These are phyloP conservation scores for Cryptococcus floricola DNA, from an alignment of 1,284 basidiomycete species.

Conservation along the genomic window DNA sequence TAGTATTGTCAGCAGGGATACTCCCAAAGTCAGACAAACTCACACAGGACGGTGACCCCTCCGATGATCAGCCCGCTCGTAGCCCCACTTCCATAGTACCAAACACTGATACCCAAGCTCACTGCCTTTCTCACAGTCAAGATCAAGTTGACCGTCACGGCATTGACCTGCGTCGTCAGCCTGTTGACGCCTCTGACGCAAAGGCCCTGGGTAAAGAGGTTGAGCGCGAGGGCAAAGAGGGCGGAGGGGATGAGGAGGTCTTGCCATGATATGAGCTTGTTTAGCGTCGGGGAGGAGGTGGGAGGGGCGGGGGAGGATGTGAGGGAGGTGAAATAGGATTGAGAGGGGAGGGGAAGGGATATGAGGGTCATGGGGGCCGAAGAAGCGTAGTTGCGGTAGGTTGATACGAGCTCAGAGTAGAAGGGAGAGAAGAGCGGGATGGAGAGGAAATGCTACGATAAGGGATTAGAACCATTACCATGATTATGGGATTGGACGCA, in stretches of 20 bases:
- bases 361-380: slow-evolving; percentile 36
- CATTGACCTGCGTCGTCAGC: slow-evolving; percentile 67
- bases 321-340: neutral
- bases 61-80: slow-evolving; percentile 38
- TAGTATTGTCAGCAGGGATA: slow-evolving; percentile 1
- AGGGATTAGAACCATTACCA: neutral
- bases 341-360: slow-evolving; percentile 13
- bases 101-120: slow-evolving; percentile 63
- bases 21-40: slow-evolving; percentile 5
- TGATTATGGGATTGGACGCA: slow-evolving; percentile 14
- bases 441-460: slow-evolving; percentile 57
- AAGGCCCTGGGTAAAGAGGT: slow-evolving; percentile 78
- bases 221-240: slow-evolving; percentile 65
- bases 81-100: slow-evolving; percentile 44
- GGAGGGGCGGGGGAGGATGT: neutral
- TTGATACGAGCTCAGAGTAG: slow-evolving; percentile 56
- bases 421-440: slow-evolving; percentile 71
- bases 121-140: slow-evolving; percentile 85
- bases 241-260: slow-evolving; percentile 57
- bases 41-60: slow-evolving; percentile 45
- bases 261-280: slow-evolving; percentile 2
- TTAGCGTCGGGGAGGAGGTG: neutral
- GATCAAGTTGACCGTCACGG: slow-evolving; percentile 80
- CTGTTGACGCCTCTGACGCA: slow-evolving; percentile 89
- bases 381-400: slow-evolving; percentile 35